phyloP scores from a whole-genome alignment of 805 yeast species.

The Yamadazyma sp. region DNA sequence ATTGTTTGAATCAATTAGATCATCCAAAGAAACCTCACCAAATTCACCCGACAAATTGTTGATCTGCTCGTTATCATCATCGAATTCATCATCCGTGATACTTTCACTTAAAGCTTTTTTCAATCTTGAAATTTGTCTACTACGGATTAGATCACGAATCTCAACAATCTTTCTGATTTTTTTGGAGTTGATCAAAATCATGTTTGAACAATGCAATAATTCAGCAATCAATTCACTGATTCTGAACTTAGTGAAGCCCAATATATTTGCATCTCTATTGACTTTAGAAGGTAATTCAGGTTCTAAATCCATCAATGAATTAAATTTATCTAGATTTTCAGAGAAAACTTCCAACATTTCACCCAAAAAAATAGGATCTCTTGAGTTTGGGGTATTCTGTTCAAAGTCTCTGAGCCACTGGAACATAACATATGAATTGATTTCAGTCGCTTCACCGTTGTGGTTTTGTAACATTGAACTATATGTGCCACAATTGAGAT shows the following conservation, averaged over 20 bases:
- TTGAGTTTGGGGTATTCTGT: constrained; percentile 85
- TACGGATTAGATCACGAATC: constrained; percentile 67
- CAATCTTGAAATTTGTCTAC: constrained; percentile 40
- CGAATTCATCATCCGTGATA: constrained; percentile 8
- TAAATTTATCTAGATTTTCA: constrained; percentile 66
- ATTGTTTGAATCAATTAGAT: constrained; percentile 15
- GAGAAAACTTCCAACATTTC: constrained; percentile 78
- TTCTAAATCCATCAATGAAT: constrained; percentile 50
- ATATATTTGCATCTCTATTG: constrained; percentile 35
- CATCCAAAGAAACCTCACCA: constrained; percentile 37
- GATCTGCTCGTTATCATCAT: constrained; percentile 5
- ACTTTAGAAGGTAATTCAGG: constrained; percentile 20
- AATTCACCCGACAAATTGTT: constrained; percentile 34
- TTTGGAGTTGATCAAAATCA: constrained; percentile 82
- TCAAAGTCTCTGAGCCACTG: constrained; percentile 53
- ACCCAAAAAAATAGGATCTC: constrained; percentile 93
- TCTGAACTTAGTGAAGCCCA: constrained; percentile 90
- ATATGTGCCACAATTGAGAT: constrained; percentile 78
- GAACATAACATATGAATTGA: constrained; percentile 40
- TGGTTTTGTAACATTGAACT: constrained; percentile 50
- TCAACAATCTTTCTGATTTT: constrained; percentile 64
- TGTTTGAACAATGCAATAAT: constrained; percentile 93
- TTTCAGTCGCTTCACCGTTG: constrained; percentile 32
- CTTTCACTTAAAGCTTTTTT: constrained; percentile 35
- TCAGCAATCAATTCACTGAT: constrained; percentile 93